Evolutionary conservation across 2,329 filamentous ascomycete species (phyloP).

Genomic region (Onygenales sp.): DNA sequence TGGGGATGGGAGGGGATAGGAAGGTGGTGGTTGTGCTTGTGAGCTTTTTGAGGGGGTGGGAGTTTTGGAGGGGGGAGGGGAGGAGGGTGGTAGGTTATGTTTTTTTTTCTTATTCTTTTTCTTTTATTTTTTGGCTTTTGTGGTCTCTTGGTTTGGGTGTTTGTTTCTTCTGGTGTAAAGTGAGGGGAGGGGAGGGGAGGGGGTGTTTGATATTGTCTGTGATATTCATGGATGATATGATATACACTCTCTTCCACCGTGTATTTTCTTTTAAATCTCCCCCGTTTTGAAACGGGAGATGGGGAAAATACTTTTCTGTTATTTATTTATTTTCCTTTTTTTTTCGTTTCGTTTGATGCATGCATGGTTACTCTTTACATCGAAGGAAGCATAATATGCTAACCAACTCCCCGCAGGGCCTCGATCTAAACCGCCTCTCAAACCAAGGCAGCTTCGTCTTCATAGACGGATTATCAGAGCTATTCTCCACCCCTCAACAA

Average conservation of each 20-base stretch:
- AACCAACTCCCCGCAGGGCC: constrained; percentile 40
- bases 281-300: no score
- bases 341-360: background rate
- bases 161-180: background rate
- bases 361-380: background rate
- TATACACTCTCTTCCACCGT: no score
- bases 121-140: background rate
- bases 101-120: background rate
- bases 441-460: constrained; percentile 57
- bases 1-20: constrained; percentile 18
- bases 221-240: background rate
- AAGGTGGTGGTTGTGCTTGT: constrained; percentile 58
- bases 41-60: constrained; percentile 69
- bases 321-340: background rate
- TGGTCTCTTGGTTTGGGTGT: background rate
- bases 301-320: no score
- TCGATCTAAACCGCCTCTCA: constrained; percentile 57
- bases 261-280: no score
- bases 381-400: background rate
- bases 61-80: constrained; percentile 68
- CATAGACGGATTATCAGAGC: constrained; percentile 60
- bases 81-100: constrained; percentile 51
- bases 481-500: constrained; percentile 34
- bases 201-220: background rate
- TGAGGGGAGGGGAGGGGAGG: background rate